phyloP scores from a whole-genome alignment of 2,329 filamentous ascomycete genomes.

The Botryotinia convoluta region DNA sequence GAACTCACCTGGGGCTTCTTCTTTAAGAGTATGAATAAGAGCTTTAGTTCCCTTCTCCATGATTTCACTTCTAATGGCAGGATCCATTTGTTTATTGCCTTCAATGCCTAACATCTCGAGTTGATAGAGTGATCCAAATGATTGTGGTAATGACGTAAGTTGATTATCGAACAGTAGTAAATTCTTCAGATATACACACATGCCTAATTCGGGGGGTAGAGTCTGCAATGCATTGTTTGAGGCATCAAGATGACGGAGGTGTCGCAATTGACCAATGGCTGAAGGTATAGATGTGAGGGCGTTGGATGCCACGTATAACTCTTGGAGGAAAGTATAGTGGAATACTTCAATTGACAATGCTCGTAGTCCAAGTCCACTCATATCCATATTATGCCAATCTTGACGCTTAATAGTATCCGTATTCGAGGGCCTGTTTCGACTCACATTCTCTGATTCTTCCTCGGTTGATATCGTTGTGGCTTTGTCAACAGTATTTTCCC shows the following conservation, averaged over 20 bases:
- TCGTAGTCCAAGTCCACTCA: constrained; percentile 92
- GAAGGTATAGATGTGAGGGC: constrained; percentile 78
- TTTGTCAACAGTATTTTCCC: constrained; percentile 58
- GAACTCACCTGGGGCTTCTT: constrained; percentile 75
- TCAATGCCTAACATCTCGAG: constrained; percentile 88
- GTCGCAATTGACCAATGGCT: constrained; percentile 77
- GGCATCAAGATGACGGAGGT: constrained; percentile 78
- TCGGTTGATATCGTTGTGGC: constrained; percentile 46
- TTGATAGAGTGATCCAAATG: constrained; percentile 84
- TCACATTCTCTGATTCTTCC: constrained; percentile 51
- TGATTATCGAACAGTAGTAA: constrained; percentile 89
- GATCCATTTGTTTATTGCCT: constrained; percentile 82
- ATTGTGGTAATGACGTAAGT: constrained; percentile 75
- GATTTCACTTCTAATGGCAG: constrained; percentile 74
- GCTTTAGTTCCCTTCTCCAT: constrained; percentile 85
- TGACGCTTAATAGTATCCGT: constrained; percentile 68
- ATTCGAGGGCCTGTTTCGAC: constrained; percentile 58
- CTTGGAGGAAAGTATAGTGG: constrained; percentile 82
- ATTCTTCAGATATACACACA: constrained; percentile 89
- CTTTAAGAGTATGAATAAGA: constrained; percentile 77
- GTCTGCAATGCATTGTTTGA: constrained; percentile 83
- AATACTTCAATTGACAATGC: constrained; percentile 79
- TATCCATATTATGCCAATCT: constrained; percentile 90
- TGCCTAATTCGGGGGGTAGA: constrained; percentile 87
- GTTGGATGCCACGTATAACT: constrained; percentile 92